Evolutionary conservation across 75 land plant genomes (phyloP).

Genomic region (Cryptomeria japonica): DNA sequence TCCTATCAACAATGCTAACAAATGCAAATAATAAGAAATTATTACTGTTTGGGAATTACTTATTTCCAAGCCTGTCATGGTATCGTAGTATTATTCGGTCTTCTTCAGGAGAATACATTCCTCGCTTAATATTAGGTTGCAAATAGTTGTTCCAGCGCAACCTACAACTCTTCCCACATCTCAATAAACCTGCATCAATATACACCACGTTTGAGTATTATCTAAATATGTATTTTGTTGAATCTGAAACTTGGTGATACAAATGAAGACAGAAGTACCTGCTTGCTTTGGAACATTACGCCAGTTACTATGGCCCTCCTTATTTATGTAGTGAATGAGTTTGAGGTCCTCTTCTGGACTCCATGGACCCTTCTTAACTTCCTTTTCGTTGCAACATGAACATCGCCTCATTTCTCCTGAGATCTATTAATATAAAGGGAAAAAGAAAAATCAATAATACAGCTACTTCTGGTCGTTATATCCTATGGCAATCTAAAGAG

Average conservation of each 20-base stretch:
- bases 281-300: not conserved
- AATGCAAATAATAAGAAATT: too few relatives aligned
- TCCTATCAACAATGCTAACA: too few relatives aligned
- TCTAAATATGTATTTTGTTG: too few relatives aligned
- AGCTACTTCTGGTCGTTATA: too few relatives aligned
- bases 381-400: not conserved
- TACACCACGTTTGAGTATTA: too few relatives aligned
- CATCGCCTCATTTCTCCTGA: not conserved
- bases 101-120: not conserved
- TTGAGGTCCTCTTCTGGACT: not conserved
- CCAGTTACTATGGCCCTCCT: not conserved
- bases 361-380: not conserved
- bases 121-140: conserved; percentile 8
- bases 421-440: too few relatives aligned
- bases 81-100: not conserved
- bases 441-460: too few relatives aligned
- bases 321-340: not conserved
- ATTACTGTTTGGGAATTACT: not conserved
- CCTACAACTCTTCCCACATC: conserved; percentile 23
- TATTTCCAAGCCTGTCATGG: not conserved
- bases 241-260: too few relatives aligned
- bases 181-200: conserved; percentile 8
- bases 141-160: conserved; percentile 17
- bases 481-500: too few relatives aligned
- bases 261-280: not conserved